Conservation (phyloP, 23 red algal species). For the Gracilaria vermiculophylla region DNA sequence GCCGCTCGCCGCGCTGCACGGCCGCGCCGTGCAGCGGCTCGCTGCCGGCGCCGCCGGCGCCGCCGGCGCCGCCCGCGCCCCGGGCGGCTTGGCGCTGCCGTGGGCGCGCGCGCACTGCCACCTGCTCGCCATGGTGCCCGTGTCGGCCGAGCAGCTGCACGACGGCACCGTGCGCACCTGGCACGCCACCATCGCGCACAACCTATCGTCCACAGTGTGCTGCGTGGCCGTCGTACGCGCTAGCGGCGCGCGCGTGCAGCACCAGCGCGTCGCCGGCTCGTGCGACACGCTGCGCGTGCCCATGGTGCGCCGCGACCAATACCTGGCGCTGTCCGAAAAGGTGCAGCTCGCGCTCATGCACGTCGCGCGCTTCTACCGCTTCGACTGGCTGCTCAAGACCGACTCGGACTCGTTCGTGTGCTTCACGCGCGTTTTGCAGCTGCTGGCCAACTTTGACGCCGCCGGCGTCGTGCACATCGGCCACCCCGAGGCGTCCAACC, state of each 20-base stretch:
- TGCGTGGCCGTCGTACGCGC: constrained; percentile 2
- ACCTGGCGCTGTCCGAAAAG: constrained; percentile 1
- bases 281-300: background rate
- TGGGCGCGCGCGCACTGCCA: background rate
- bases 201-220: background rate
- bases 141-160: background rate
- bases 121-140: background rate
- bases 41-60: no score
- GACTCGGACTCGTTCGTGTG: constrained; percentile 19
- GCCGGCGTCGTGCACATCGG: background rate
- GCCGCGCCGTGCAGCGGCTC: no score
- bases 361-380: background rate
- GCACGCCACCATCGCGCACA: background rate
- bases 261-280: background rate
- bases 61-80: no score
- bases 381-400: constrained; percentile 13
- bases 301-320: background rate
- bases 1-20: background rate
- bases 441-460: background rate
- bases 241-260: background rate
- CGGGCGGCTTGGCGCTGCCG: background rate
- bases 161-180: background rate
- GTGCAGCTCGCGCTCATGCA: background rate
- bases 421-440: background rate
- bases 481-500: background rate